Evolutionary conservation across 495 filamentous ascomycete species (phyloP).

Genomic region (Daldinia childiae): DNA sequence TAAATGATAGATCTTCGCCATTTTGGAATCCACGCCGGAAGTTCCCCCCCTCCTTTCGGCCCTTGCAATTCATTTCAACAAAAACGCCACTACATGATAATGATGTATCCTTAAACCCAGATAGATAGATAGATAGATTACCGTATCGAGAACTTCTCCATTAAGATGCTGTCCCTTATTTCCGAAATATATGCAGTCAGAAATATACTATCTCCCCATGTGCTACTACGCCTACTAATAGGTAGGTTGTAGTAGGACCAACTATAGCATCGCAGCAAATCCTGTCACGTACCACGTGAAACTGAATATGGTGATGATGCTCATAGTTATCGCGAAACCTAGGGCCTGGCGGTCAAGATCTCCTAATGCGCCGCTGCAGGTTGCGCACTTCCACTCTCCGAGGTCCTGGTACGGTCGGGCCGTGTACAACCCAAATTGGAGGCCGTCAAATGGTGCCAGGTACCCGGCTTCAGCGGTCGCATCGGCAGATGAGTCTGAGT

Average conservation of each 20-base stretch:
- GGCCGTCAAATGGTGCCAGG: conserved; percentile 68
- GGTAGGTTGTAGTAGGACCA: not conserved
- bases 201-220: conserved; percentile 19
- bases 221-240: not conserved
- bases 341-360: conserved; percentile 72
- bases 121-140: conserved; percentile 21
- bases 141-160: conserved; percentile 25
- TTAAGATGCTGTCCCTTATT: conserved; percentile 29
- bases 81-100: conserved; percentile 40
- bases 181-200: conserved; percentile 36
- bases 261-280: conserved; percentile 65
- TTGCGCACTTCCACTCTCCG: conserved; percentile 68
- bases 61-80: conserved; percentile 19
- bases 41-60: conserved; percentile 6
- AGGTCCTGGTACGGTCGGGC: conserved; percentile 71
- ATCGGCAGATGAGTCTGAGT: conserved; percentile 69
- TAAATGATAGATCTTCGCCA: conserved; percentile 27
- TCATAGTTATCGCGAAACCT: conserved; percentile 79
- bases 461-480: conserved; percentile 76
- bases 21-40: conserved; percentile 38
- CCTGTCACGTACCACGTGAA: conserved; percentile 90
- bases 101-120: conserved; percentile 19
- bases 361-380: conserved; percentile 76
- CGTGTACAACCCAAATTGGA: conserved; percentile 84
- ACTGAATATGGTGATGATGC: conserved; percentile 75